Evolutionary conservation across 2,329 filamentous ascomycete genomes (phyloP).

Genomic region (Exophiala calicioides): DNA sequence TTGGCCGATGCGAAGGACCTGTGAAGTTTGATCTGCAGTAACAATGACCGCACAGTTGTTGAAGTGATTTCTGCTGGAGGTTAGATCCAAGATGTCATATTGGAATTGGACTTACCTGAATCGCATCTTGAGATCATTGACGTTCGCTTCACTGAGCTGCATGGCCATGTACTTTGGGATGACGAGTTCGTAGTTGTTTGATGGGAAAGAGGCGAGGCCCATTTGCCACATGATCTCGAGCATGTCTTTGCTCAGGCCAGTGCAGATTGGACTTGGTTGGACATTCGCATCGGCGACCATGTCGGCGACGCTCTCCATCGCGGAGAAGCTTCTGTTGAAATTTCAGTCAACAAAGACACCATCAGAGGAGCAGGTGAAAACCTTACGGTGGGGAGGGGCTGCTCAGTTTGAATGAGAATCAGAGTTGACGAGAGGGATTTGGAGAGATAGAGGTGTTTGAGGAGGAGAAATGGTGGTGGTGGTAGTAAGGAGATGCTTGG

Average conservation of each 20-base stretch:
- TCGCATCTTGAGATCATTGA: constrained; percentile 37
- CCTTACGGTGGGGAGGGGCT: too few relatives aligned
- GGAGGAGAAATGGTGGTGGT: too few relatives aligned
- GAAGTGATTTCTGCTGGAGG: constrained; percentile 31
- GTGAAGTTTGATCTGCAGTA: constrained; percentile 34
- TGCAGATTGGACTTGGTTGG: not conserved
- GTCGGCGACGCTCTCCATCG: constrained; percentile 7
- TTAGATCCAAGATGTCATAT: constrained; percentile 13
- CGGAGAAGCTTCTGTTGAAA: not conserved
- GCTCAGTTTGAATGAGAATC: too few relatives aligned
- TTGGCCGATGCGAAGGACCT: constrained; percentile 36
- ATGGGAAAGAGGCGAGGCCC: constrained; percentile 34
- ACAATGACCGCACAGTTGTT: constrained; percentile 32
- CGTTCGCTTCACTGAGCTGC: constrained; percentile 35
- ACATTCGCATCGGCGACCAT: not conserved
- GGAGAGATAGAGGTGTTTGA: too few relatives aligned
- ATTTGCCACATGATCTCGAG: constrained; percentile 37
- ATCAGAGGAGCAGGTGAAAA: too few relatives aligned
- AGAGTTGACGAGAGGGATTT: too few relatives aligned
- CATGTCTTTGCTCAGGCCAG: constrained; percentile 5
- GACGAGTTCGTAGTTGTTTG: constrained; percentile 37
- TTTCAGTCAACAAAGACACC: too few relatives aligned
- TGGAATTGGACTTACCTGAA: constrained; percentile 33
- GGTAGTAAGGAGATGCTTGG: too few relatives aligned
- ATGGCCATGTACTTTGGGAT: constrained; percentile 36